A percentile compares a stretch with the other conserved stretches of the same genome.
Conservation (phyloP, 495 filamentous ascomycete species). For the Aspergillus baeticus region DNA sequence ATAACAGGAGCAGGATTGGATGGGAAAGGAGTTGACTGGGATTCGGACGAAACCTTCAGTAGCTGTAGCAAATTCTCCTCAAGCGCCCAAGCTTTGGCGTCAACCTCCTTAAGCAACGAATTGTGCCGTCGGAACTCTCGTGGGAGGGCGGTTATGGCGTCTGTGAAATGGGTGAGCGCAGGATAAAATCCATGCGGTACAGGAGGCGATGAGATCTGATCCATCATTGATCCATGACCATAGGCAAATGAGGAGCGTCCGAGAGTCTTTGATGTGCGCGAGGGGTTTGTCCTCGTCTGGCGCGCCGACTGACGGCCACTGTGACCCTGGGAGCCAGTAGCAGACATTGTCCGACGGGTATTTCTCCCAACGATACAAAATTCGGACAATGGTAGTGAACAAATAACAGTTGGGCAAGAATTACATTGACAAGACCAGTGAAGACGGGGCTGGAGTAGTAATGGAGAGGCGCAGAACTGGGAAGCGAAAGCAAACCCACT, state of each 20-base stretch:
- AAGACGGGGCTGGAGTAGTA: too few species aligned
- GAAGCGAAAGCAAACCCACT: neutral
- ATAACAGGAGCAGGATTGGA: slow-evolving; percentile 40
- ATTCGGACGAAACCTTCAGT: slow-evolving; percentile 63
- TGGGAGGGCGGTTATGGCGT: slow-evolving; percentile 87
- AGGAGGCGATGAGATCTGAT: slow-evolving; percentile 32
- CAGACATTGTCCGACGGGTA: slow-evolving; percentile 13
- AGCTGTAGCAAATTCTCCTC: slow-evolving; percentile 65
- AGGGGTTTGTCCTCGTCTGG: slow-evolving; percentile 61
- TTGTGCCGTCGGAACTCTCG: slow-evolving; percentile 94
- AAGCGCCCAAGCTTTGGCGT: slow-evolving; percentile 73
- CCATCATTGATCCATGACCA: slow-evolving; percentile 34
- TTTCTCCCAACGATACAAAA: neutral
- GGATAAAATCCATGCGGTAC: slow-evolving; percentile 74
- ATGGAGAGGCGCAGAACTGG: too few species aligned
- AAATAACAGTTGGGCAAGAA: too few species aligned
- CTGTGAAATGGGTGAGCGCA: slow-evolving; percentile 90
- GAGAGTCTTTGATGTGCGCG: slow-evolving; percentile 56
- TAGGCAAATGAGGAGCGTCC: slow-evolving; percentile 50
- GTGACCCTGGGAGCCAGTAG: slow-evolving; percentile 32
- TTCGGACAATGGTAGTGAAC: too few species aligned
- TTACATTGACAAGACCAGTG: too few species aligned
- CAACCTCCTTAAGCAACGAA: slow-evolving; percentile 92
- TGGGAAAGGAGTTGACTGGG: slow-evolving; percentile 43
- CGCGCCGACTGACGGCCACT: slow-evolving; percentile 53